A percentile compares a stretch with the other conserved stretches of the same genome.
These are phyloP conservation scores for Beauveria medogensis DNA, from an alignment of 2,329 filamentous ascomycete species.

Conservation along the genomic window DNA sequence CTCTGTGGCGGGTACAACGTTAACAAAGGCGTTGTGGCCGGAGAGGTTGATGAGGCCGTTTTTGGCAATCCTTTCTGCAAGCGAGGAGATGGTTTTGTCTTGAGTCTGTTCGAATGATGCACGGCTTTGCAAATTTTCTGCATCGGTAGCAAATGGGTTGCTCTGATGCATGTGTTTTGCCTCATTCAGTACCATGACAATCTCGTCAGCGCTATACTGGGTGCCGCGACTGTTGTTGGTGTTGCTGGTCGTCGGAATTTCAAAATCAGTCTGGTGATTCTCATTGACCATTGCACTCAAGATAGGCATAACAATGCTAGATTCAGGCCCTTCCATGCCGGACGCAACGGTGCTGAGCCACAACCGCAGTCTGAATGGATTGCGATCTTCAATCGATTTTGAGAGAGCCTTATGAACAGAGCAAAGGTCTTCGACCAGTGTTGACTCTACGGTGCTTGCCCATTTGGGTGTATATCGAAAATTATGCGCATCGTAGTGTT, in stretches of 20 bases:
- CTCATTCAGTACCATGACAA: neutral
- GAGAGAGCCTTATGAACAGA: neutral
- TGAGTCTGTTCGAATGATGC: too few relatives aligned
- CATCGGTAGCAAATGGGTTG: too few relatives aligned
- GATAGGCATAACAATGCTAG: neutral
- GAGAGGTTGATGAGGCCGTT: too few relatives aligned
- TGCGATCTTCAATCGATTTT: fast-evolving
- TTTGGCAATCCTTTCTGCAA: neutral
- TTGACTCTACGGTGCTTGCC: fast-evolving
- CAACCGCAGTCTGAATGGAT: neutral
- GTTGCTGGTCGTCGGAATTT: neutral
- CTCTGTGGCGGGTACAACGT: neutral
- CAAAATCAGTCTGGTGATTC: fast-evolving
- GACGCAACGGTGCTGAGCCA: neutral
- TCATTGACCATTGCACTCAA: neutral
- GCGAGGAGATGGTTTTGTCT: too few relatives aligned
- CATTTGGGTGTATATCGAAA: neutral
- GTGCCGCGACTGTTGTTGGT: neutral
- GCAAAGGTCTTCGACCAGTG: neutral
- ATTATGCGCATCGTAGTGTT: neutral
- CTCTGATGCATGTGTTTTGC: neutral
- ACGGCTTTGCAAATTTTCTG: too few relatives aligned
- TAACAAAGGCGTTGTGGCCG: fast-evolving
- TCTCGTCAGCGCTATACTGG: neutral
- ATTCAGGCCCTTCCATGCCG: neutral